Base-by-base conservation (phyloP, 768 basidiomycete genomes). In the Tricholoma matsutake region DNA sequence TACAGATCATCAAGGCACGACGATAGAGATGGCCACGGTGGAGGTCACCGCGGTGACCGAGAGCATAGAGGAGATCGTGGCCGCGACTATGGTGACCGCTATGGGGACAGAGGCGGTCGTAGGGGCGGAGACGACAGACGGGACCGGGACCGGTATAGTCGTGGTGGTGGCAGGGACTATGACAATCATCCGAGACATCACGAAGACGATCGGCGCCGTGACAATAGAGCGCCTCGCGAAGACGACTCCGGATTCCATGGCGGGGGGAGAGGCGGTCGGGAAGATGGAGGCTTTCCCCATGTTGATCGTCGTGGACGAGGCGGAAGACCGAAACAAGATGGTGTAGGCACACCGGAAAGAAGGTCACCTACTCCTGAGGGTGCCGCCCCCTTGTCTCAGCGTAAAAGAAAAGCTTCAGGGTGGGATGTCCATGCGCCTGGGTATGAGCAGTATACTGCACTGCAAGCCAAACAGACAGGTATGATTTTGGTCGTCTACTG, bases 381-480 rank as follows among this genome's bases (percentile, higher is more conserved):
- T 53, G 84, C 86, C 13, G 77, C 86, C 43, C 88, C 92, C 0
- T 75, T 99, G 63, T 89, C 90, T 7, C 93, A 98, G 70, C 81
- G 95, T 63, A 90, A 89, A 71, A 80, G 95, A 29, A 92, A 92
- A 67, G 91, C 93, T 5, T 94, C 93, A 49, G 92, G 92, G 0
- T 99, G 97, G 97, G 94, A 99, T 74, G 89, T 97, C 20, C 91
- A 94, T 73, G 93, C 96, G 16, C 91, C 92, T 3, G 95, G 95
- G 4, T 98, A 97, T 65, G 96, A 98, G 69, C 91, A 92, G 66
- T 93, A 97, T 68, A 89, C 89, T 4, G 94, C 96, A 14, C 83
- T 94, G 81, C 95, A 98, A 72, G 97, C 97, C n/a, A 99, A 99
- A 75, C 91, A 94, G 77, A 98, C 96, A 45, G 97, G 96, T 94